phyloP scores from a whole-genome alignment of 352 stramenopile species.

The Phytophthora macrochlamydospora region DNA sequence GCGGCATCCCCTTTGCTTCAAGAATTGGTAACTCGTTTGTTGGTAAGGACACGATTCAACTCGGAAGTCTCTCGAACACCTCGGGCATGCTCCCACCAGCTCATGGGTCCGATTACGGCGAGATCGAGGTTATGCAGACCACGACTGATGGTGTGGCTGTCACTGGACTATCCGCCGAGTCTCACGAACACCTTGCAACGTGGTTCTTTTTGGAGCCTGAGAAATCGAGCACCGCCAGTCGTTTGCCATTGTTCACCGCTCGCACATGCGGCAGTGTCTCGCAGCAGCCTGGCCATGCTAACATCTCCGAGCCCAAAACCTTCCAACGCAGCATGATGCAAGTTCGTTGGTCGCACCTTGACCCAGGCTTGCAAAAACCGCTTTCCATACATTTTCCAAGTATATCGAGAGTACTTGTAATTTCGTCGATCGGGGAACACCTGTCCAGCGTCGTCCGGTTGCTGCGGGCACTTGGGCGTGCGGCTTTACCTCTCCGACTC shows the following conservation, averaged over 20 bases:
- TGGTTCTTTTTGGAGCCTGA: not conserved
- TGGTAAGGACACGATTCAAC: too few species aligned
- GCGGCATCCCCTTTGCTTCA: not conserved
- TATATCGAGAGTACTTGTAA: not conserved
- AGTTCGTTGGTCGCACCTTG: not conserved
- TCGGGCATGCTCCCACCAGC: too few species aligned
- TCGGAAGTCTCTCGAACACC: too few species aligned
- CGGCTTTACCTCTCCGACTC: conserved; percentile 37
- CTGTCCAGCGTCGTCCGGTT: not conserved
- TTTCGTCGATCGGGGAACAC: not conserved
- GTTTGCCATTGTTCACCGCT: not conserved
- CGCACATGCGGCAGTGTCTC: not conserved
- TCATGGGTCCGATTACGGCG: too few species aligned
- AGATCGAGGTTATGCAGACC: too few species aligned
- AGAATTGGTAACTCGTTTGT: not conserved
- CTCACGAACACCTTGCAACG: not conserved
- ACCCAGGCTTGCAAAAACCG: not conserved
- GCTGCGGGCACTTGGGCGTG: not conserved
- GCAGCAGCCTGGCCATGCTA: too few species aligned
- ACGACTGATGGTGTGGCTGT: too few species aligned
- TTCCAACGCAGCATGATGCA: not conserved
- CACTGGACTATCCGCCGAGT: not conserved
- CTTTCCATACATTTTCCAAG: too few species aligned
- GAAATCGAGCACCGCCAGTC: not conserved
- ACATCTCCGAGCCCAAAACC: not conserved